Percentiles rank a stretch among this genome's conserved stretches.
Conservation (phyloP, 2,329 filamentous ascomycete species). For the Hypocreales sp. region DNA sequence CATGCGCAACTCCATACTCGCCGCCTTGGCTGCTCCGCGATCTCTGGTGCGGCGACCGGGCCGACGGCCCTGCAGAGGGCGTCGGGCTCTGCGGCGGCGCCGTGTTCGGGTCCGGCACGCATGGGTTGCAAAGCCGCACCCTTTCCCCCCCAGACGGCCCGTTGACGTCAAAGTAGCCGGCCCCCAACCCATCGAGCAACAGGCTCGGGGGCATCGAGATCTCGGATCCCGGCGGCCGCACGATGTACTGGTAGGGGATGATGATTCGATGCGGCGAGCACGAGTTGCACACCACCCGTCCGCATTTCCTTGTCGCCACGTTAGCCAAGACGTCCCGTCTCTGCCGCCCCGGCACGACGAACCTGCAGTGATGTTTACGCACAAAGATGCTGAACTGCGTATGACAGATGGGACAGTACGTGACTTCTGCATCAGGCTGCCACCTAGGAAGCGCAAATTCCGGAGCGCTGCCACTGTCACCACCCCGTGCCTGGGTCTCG, state of each 20-base stretch:
- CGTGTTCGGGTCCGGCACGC: conserved; percentile 45
- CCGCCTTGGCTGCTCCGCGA: conserved; percentile 28
- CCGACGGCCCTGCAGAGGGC: conserved; percentile 13
- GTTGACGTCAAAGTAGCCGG: conserved; percentile 26
- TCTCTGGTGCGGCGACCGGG: conserved; percentile 24
- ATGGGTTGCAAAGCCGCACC: conserved; percentile 45
- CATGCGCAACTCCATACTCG: conserved; percentile 12
- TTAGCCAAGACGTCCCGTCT: conserved; percentile 4
- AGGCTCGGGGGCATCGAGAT: conserved; percentile 18
- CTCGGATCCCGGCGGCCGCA: conserved; percentile 49
- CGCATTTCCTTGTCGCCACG: conserved; percentile 55
- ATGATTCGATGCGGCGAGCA: conserved; percentile 93
- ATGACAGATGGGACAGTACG: conserved; percentile 70
- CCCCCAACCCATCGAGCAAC: conserved; percentile 22
- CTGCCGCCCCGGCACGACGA: no score
- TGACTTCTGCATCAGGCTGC: conserved; percentile 78
- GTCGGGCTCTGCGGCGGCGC: conserved; percentile 33
- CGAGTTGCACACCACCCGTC: conserved; percentile 73
- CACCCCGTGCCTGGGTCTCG: no score
- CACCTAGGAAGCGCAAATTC: conserved; percentile 55
- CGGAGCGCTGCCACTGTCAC: conserved; percentile 5
- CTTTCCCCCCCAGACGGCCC: conserved; percentile 37
- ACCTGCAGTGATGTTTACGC: conserved; percentile 87
- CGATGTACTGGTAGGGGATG: conserved; percentile 86
- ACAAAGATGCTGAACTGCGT: conserved; percentile 71